A percentile compares a stretch with the other conserved stretches of the same genome.
Evolutionary conservation across 805 yeast genomes (phyloP).

Genomic region (Myxozyma mucilagina): DNA sequence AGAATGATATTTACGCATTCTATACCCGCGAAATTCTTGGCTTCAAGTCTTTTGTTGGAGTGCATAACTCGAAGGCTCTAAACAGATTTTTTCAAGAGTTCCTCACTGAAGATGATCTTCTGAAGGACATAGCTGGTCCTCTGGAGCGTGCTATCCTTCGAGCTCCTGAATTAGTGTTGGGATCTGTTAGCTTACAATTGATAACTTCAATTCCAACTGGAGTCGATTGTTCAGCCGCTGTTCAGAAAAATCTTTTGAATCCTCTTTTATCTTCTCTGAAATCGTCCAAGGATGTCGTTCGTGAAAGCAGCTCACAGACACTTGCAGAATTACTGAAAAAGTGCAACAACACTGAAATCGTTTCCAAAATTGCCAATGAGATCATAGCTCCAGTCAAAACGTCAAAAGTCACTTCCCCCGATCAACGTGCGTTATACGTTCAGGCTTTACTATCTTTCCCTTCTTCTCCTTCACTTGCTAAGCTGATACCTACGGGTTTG

Average conservation of each 20-base stretch:
- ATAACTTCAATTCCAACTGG: slow-evolving; percentile 41
- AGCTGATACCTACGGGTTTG: slow-evolving; percentile 48
- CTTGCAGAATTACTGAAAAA: slow-evolving; percentile 39
- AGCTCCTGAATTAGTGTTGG: slow-evolving; percentile 71
- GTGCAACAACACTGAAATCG: slow-evolving; percentile 36
- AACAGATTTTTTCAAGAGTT: slow-evolving; percentile 50
- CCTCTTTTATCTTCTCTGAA: slow-evolving; percentile 60
- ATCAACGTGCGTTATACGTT: slow-evolving; percentile 60
- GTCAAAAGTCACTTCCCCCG: slow-evolving; percentile 57
- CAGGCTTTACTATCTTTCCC: slow-evolving; percentile 46
- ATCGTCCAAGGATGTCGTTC: slow-evolving; percentile 67
- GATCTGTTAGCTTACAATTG: slow-evolving; percentile 54
- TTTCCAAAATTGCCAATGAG: slow-evolving; percentile 51
- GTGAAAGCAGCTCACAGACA: slow-evolving; percentile 50
- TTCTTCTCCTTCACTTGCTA: slow-evolving; percentile 38
- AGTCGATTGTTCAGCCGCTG: slow-evolving; percentile 47
- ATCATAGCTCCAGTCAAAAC: slow-evolving; percentile 58
- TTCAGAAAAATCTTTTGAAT: slow-evolving; percentile 50
- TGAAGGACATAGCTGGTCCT: slow-evolving; percentile 52
- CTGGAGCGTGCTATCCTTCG: slow-evolving; percentile 74
- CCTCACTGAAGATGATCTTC: slow-evolving; percentile 45
- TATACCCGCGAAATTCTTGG: slow-evolving; percentile 40
- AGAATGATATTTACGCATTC: slow-evolving; percentile 28
- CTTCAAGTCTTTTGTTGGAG: slow-evolving; percentile 22
- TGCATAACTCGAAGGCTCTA: slow-evolving; percentile 36